Base-by-base conservation (phyloP, 257 asterid genomes). In the Solanum tacnaense region DNA sequence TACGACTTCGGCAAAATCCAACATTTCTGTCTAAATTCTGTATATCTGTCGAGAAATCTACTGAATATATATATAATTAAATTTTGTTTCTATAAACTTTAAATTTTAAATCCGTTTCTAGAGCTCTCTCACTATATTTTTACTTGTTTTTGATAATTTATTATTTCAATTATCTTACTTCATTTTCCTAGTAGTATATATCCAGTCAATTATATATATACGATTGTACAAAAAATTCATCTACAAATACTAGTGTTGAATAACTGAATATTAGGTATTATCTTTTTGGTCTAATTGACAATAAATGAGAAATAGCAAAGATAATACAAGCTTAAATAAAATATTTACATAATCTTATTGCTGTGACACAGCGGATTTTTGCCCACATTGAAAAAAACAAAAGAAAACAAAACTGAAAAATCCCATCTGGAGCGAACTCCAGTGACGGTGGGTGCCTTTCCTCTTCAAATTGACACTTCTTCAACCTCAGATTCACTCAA, bases 371-470 rank as follows among this genome's bases (percentile, higher is more conserved):
- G 60, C 7, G n/a, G 87, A 83, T 56, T 44, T 73, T 86, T 71
- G 18, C 27, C 88, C 83, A 62, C 46, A 60, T 85, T 3, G 81
- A 44, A 29, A 5, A 46, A 25, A 39, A 65, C 29, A 44, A 58
- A 85, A 52, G 58, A 74, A 21, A 65, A 85, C 46, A 83, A 89
- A 87, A 72, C 87, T 70, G 58, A 87, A 78, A 79, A 87, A 79
- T 72, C 84, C 83, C 84, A 74, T 85, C 74, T 58, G 90, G 86
- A 89, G 88, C 84, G 82, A 75, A 88, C 79, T 27, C 70, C 88
- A 73, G n/a, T 91, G 89, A 85, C 92, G 91, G 91, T 86, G 89
- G 82, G 91, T 58, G 41, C 25, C 79, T 84, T 76, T n/a, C 20
- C 52, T 68, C 79, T 31, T 41, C 44, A 62, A 71, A 34, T 39